These are phyloP conservation scores for Penicillium diatomitis DNA, from an alignment of 495 filamentous ascomycete species.

Conservation along the genomic window DNA sequence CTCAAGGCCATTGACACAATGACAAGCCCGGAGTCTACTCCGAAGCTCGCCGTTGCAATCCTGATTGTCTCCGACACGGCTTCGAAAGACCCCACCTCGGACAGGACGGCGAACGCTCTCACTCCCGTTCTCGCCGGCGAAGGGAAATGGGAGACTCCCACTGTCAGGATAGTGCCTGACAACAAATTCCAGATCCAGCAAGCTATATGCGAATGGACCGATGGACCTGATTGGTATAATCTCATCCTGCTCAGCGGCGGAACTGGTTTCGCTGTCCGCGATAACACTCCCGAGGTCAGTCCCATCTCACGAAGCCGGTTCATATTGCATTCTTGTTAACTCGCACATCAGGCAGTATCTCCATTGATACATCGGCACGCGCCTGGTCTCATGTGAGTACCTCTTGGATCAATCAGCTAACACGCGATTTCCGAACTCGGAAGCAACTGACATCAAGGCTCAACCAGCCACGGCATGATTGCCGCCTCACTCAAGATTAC, in stretches of 20 bases:
- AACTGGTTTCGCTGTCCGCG: slow-evolving; percentile 85
- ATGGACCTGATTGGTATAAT: slow-evolving; percentile 51
- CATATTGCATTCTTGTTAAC: slow-evolving; percentile 8
- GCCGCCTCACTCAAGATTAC: slow-evolving; percentile 76
- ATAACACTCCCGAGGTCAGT: slow-evolving; percentile 79
- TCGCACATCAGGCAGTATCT: slow-evolving; percentile 56
- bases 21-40: slow-evolving; percentile 7
- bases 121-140: slow-evolving; percentile 56
- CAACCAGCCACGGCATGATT: slow-evolving; percentile 78
- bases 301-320: not conserved
- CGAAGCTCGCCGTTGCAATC: slow-evolving; percentile 48
- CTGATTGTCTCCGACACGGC: slow-evolving; percentile 94
- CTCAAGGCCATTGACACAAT: not conserved
- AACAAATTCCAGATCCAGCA: slow-evolving; percentile 63
- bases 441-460: too few relatives aligned
- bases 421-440: too few relatives aligned
- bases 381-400: slow-evolving; percentile 70
- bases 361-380: slow-evolving; percentile 80
- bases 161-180: slow-evolving; percentile 75
- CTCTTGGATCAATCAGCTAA: too few relatives aligned
- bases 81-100: slow-evolving; percentile 67
- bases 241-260: slow-evolving; percentile 84
- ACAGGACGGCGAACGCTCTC: slow-evolving; percentile 57
- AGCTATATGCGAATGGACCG: slow-evolving; percentile 59
- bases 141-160: slow-evolving; percentile 60